Conservation (phyloP, 305 asterid genomes). For the Fraxinus platypoda region DNA sequence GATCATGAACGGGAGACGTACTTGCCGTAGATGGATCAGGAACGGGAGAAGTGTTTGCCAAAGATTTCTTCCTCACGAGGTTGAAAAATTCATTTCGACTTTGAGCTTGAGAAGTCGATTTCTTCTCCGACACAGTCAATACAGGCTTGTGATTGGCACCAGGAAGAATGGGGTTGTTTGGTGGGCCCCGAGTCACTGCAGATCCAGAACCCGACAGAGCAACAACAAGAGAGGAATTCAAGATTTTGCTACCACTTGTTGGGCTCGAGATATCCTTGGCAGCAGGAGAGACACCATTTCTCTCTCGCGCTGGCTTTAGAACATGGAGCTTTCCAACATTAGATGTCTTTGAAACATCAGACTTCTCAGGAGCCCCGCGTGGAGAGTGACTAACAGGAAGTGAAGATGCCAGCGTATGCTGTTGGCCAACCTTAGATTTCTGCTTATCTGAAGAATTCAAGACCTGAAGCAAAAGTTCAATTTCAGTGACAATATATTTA, state of each 20-base stretch:
- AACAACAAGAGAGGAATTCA: constrained; percentile 26
- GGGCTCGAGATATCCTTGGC: constrained; percentile 34
- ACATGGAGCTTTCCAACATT: constrained; percentile 49
- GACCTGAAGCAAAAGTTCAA: constrained; percentile 29
- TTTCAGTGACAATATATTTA: background rate
- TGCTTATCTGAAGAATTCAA: constrained; percentile 39
- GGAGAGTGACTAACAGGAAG: constrained; percentile 30
- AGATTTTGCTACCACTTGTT: constrained; percentile 22
- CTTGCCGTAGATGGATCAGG: constrained; percentile 9
- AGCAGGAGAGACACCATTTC: constrained; percentile 34
- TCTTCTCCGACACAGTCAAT: constrained; percentile 35
- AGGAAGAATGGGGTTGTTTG: constrained; percentile 28
- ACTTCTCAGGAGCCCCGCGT: constrained; percentile 29
- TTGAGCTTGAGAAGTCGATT: constrained; percentile 42
- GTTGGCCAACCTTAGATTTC: constrained; percentile 38
- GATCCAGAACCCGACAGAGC: constrained; percentile 30
- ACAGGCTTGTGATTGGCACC: constrained; percentile 36
- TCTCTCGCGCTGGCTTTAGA: constrained; percentile 33
- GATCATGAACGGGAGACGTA: constrained; percentile 26
- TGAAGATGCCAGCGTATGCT: constrained; percentile 29
- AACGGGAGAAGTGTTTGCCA: constrained; percentile 38
- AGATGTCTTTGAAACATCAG: constrained; percentile 36
- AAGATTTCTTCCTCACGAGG: constrained; percentile 50
- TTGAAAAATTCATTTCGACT: constrained; percentile 55
- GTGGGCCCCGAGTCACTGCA: constrained; percentile 26